Base-by-base conservation (phyloP, 768 basidiomycete species). In the Leccinellum luteum region DNA sequence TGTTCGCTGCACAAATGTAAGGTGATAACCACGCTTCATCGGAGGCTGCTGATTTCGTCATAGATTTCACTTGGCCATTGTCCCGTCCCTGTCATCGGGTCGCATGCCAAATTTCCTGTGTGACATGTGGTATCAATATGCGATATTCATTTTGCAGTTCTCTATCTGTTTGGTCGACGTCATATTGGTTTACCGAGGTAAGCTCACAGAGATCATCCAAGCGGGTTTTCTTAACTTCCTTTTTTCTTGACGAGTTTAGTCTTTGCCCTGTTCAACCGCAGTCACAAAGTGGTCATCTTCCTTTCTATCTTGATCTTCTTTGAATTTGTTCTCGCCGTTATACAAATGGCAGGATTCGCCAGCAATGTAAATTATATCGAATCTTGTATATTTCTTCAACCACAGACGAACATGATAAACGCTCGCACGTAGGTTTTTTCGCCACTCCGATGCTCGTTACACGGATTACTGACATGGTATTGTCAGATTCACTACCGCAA, bases 231-330 rank as follows among this genome's bases (percentile, higher is more conserved):
- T 43, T 15, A 41, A n/a, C 23, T 23, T 35, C 4, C 15, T 17
- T 35, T 3, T 32, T 28, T 38, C 2, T 27, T 23, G 38, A 41
- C n/a, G 19, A 27, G 13, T 31, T 7, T n/a, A 66, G 66, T 69
- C 9, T 66, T 55, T 52, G 64, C 61, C 0, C 38, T 69, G 4
- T 82, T 77, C 59, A 74, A 78, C 55, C 73, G 71, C 15, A 72
- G 71, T 52, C 57, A 51, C n/a, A 54, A 31, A 34, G 60, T 80
- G 41, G 68, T 65, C 15, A 31, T 61, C 23, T 51, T 63, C 27
- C 48, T 67, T 23, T 38, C 34, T 45, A 17, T 44, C 45, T 9
- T 67, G 27, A 34, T 68, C 25, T 14, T 61, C 43, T 27, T 57
- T 14, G 54, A 68, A 38, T 5, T 77, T 64, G 62, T 14, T 47